Conservation (phyloP, 73 alveolate species). For the Halteria grandinella region DNA sequence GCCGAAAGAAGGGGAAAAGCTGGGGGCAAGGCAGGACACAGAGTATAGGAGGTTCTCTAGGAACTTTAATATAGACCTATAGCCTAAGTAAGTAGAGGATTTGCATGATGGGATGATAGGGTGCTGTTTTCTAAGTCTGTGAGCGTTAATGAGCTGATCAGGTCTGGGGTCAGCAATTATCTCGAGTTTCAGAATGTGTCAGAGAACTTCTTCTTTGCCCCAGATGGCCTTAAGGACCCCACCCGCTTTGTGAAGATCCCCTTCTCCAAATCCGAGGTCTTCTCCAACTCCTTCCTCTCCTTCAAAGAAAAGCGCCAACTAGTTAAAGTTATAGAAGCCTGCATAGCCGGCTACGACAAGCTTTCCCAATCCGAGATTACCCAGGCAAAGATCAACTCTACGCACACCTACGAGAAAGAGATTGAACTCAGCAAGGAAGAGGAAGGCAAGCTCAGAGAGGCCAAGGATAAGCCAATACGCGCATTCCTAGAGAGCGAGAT, state of each 20-base stretch:
- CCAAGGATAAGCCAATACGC: constrained; percentile 48
- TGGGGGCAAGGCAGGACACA: constrained; percentile 26
- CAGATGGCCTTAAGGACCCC: background rate
- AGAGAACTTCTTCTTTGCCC: constrained; percentile 43
- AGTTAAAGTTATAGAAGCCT: constrained; percentile 61
- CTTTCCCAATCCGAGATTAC: constrained; percentile 8
- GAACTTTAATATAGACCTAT: constrained; percentile 58
- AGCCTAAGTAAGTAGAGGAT: constrained; percentile 54
- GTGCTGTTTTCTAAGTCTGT: constrained; percentile 63
- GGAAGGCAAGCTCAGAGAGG: constrained; percentile 8
- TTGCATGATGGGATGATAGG: background rate
- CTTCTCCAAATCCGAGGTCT: constrained; percentile 69
- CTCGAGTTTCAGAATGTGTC: constrained; percentile 65
- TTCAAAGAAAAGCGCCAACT: constrained; percentile 68
- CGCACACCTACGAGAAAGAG: constrained; percentile 70
- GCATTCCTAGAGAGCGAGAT: constrained; percentile 30
- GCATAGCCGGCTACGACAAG: constrained; percentile 66
- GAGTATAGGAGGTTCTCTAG: constrained; percentile 44
- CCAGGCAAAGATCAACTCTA: constrained; percentile 42
- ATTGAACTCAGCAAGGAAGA: constrained; percentile 60
- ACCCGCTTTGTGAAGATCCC: constrained; percentile 58
- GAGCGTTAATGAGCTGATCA: constrained; percentile 56
- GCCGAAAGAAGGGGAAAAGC: too few relatives aligned
- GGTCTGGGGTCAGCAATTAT: constrained; percentile 56
- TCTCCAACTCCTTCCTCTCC: constrained; percentile 45